These are phyloP conservation scores for Guyanaporus albipodus DNA, from an alignment of 768 basidiomycete species.

Conservation along the genomic window DNA sequence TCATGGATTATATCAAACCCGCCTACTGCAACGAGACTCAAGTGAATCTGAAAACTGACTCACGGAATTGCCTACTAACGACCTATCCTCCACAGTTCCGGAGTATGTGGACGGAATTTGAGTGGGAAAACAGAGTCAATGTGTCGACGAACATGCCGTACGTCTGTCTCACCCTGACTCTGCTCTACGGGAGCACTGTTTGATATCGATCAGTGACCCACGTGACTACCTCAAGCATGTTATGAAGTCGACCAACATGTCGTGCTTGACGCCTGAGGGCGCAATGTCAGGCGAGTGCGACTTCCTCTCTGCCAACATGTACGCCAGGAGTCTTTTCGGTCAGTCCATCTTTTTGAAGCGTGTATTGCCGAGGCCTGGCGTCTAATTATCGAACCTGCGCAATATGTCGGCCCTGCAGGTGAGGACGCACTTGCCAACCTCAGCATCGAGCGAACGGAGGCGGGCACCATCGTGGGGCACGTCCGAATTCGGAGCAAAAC, in stretches of 20 bases:
- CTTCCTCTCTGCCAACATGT: constrained; percentile 96
- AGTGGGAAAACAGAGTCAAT: constrained; percentile 99
- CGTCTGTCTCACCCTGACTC: constrained; percentile 31
- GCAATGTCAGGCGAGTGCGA: constrained; percentile 93
- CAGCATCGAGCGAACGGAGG: constrained; percentile 83
- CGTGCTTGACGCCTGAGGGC: constrained; percentile 86
- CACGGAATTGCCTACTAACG: too few relatives aligned
- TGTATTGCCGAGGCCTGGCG: neutral
- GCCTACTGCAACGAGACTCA: constrained; percentile 94
- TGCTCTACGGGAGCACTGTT: too few relatives aligned
- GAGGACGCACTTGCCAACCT: constrained; percentile 97
- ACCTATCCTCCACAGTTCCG: constrained; percentile 59
- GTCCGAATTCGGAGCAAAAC: constrained; percentile 97
- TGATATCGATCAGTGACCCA: constrained; percentile 55
- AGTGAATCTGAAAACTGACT: constrained; percentile 46
- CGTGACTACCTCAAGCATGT: constrained; percentile 90
- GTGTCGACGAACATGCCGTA: constrained; percentile 80
- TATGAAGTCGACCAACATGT: constrained; percentile 97
- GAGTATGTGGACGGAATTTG: constrained; percentile 99
- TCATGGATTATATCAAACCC: constrained; percentile 52
- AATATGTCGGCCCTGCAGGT: constrained; percentile 53
- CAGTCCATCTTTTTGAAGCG: constrained; percentile 25
- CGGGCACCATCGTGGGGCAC: constrained; percentile 82
- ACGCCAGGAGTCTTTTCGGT: constrained; percentile 93
- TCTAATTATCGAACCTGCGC: neutral